Conservation (phyloP, 2,329 filamentous ascomycete species). For the Colletotrichum lindemuthianum region DNA sequence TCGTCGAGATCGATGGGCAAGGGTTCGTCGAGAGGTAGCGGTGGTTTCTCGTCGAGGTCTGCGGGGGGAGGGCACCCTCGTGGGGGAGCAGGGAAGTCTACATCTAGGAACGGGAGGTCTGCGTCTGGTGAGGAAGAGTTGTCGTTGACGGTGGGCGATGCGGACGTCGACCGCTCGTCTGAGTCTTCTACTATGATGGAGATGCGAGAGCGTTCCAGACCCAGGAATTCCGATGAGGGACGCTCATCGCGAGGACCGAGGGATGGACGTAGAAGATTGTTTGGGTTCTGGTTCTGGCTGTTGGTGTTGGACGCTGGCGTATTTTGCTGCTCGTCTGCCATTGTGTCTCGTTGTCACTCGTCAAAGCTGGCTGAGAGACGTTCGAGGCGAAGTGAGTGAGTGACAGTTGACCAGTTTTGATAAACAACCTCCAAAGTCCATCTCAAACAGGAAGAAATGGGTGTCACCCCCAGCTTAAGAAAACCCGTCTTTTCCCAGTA, state of each 20-base stretch:
- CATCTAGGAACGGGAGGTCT: too few relatives aligned
- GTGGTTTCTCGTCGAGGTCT: too few relatives aligned
- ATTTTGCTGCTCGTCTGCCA: not conserved
- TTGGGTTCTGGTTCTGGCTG: not conserved
- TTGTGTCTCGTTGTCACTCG: too few relatives aligned
- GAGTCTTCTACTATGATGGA: constrained; percentile 11
- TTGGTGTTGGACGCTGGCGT: not conserved
- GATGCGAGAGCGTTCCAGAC: constrained; percentile 18
- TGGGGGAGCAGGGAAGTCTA: too few relatives aligned
- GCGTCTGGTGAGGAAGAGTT: not conserved
- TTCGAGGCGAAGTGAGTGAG: not conserved
- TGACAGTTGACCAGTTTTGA: not conserved
- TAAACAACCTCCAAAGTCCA: too few relatives aligned
- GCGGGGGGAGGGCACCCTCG: too few relatives aligned
- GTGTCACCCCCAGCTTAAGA: not conserved
- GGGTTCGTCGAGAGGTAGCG: not conserved
- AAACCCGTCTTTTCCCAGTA: not conserved
- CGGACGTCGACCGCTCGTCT: not conserved
- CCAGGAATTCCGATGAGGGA: constrained; percentile 25
- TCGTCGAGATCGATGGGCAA: constrained; percentile 1
- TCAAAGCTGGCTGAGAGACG: too few relatives aligned
- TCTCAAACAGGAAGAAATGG: too few relatives aligned
- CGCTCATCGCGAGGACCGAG: constrained; percentile 6
- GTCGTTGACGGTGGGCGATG: not conserved
- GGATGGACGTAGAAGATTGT: not conserved